phyloP scores from a whole-genome alignment of 257 asterid species.

The Solanum peruvianum region DNA sequence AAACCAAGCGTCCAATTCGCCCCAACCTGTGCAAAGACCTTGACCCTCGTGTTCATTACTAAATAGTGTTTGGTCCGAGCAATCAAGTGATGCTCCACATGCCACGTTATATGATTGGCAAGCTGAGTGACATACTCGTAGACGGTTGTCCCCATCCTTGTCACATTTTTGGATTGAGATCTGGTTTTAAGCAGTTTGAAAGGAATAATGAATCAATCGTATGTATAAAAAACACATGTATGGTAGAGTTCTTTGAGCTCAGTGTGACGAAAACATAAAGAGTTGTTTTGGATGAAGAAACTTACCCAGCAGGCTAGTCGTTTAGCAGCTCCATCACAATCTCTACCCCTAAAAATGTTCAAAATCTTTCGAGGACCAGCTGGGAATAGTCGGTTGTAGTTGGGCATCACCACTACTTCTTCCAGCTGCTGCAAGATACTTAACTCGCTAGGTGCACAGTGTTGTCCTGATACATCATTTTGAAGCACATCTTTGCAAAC shows the following conservation, averaged over 20 bases:
- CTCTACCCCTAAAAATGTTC: constrained; percentile 75
- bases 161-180: constrained; percentile 96
- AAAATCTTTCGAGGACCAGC: constrained; percentile 91
- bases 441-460: constrained; percentile 90
- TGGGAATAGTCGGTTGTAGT: constrained; percentile 87
- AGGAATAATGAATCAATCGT: background rate
- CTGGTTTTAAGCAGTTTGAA: constrained; percentile 21
- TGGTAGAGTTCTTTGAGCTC: no score
- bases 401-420: constrained; percentile 98
- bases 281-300: background rate
- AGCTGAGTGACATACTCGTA: constrained; percentile 94
- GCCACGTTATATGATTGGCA: constrained; percentile 90
- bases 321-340: constrained; percentile 95
- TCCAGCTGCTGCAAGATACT: constrained; percentile 91
- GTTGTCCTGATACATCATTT: constrained; percentile 65
- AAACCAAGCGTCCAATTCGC: constrained; percentile 73
- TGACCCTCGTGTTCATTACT: constrained; percentile 82
- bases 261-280: background rate
- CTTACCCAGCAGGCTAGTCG: constrained; percentile 99
- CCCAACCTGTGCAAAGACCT: constrained; percentile 99
- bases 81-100: constrained; percentile 95
- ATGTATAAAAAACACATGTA: background rate
- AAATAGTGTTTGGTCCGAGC: constrained; percentile 90
- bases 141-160: constrained; percentile 75
- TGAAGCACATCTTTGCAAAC: constrained; percentile 79